Evolutionary conservation across 805 yeast genomes (phyloP), one percentile per base, ranked within the genome.

Genomic region (Yamadazyma laniorum): DNA sequence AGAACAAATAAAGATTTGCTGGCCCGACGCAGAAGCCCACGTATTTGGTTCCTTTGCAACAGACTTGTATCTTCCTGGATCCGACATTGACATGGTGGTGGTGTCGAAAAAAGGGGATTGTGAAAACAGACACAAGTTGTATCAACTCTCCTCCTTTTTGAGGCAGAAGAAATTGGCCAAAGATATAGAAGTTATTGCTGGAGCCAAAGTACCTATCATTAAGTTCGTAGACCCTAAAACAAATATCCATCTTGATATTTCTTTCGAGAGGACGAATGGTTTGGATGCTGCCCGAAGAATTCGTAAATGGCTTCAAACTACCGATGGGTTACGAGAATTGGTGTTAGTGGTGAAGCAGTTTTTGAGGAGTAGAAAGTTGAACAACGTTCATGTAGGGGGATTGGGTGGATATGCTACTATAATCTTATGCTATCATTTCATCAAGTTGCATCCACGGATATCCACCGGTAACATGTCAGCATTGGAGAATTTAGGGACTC

Each of bases 41-140:
- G 95, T 90, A 6, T 91, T 93, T 67, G 99, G 99, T 0, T 90
- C 97, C 0, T 85, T 78, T 58, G 96, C 98, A 0, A 90, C 97
- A 0, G 96, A 90, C 55, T 65, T 91, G 44, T 91, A 89, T 55
- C 68, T 91, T 13, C 98, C 98, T 0, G 95, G 95, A 2, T 87
- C 96, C 0, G 99, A 91, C 69, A 88, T 91, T 22, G 99, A 91
- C 60, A 82, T 93, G 80, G 97, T 90, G 31, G 76, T 91, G 17
- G 68, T 82, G 3, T 83, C 95, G 16, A 61, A 70, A 13, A 61
- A 66, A 11, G 80, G 82, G 2, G 75, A 71, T 45, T 72, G 76
- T 49, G 88, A 77, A 50, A 75, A 73, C 41, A 75, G 86, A 53
- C 71, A 79, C n/a, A 66, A 77, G 17, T 61, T 91, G 32, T 89